phyloP scores from a whole-genome alignment of 805 yeast species.

The Candida coquimbonensis region DNA sequence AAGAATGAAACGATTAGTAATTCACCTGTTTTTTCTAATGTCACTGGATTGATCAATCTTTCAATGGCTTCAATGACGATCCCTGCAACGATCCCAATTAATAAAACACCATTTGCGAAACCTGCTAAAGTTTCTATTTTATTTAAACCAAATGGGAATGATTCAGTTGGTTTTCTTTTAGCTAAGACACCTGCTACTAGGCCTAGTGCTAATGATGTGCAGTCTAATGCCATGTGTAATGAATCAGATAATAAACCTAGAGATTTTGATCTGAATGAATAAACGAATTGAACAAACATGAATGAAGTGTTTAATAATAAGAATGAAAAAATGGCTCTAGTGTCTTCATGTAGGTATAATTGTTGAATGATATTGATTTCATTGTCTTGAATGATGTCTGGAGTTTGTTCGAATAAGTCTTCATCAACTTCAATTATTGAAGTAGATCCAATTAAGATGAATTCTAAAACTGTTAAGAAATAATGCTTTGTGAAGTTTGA shows the following conservation, averaged over 20 bases:
- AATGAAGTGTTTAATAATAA: conserved; percentile 79
- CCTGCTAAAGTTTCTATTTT: conserved; percentile 91
- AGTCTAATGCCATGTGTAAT: conserved; percentile 93
- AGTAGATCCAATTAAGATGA: conserved; percentile 8
- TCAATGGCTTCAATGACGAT: conserved; percentile 83
- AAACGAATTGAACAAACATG: conserved; percentile 89
- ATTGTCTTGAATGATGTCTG: not conserved
- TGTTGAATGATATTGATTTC: conserved; percentile 16
- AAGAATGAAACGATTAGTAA: conserved; percentile 74
- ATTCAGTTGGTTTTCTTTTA: conserved; percentile 52
- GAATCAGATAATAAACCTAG: conserved; percentile 89
- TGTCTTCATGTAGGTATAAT: conserved; percentile 45
- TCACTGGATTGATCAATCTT: conserved; percentile 71
- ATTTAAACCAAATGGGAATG: conserved; percentile 79
- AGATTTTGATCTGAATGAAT: conserved; percentile 89
- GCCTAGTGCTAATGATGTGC: conserved; percentile 85
- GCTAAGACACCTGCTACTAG: conserved; percentile 72
- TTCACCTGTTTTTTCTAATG: conserved; percentile 73
- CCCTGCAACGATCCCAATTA: conserved; percentile 84
- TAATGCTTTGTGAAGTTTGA: conserved; percentile 8
- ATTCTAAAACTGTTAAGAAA: conserved; percentile 9
- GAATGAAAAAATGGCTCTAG: conserved; percentile 84
- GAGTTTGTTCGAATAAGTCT: conserved; percentile 1
- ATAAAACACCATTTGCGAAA: conserved; percentile 84
- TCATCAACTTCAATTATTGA: conserved; percentile 12